Evolutionary conservation across 345 rosid species (phyloP), one percentile per base, ranked within the genome.

Genomic region (Combretum micranthum): DNA sequence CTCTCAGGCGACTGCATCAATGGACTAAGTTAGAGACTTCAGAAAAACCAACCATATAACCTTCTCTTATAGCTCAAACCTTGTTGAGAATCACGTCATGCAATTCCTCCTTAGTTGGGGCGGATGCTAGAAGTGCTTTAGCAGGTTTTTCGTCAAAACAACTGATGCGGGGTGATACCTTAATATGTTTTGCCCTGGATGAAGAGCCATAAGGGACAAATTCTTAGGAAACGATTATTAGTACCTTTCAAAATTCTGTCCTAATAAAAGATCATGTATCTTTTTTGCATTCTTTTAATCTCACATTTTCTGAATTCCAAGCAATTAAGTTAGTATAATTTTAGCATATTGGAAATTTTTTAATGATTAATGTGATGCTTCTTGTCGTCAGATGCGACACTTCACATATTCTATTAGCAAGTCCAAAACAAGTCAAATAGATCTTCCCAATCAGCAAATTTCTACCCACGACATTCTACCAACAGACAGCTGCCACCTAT

Each of bases 131-230:
- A 15, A 62, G 74, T 55, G 66, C 71, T 65, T 67, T 79, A 46
- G 54, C 56, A 66, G 55, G 63, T 68, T 57, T 85, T 15, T 77
- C 79, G 74, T 77, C 81, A 20, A 43, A 60, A 39, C 58, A 19
- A 32, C 57, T 71, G 61, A 72, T 66, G 48, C 68, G 57, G 50
- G 85, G 80, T 57, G 85, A 73, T 63, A 88, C 59, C 75, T 86
- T 88, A 67, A 91, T 74, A 69, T 91, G 96, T 79, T 82, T 84
- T 65, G 96, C 96, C 84, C 96, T 91, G 75, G 47, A 56, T 49
- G 56, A 4, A 16, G 14, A 46, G 19, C 20, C 18, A 42, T 18
- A 19, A 3, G 42, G 37, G 45, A 20, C 44, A 47, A 23, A 22
- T 46, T 25, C 43, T 18, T 20, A 32, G 39, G 39, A 32, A 32